Conservation (phyloP, 371 early-diverging fungal genomes). For the Coemansia sp. region DNA sequence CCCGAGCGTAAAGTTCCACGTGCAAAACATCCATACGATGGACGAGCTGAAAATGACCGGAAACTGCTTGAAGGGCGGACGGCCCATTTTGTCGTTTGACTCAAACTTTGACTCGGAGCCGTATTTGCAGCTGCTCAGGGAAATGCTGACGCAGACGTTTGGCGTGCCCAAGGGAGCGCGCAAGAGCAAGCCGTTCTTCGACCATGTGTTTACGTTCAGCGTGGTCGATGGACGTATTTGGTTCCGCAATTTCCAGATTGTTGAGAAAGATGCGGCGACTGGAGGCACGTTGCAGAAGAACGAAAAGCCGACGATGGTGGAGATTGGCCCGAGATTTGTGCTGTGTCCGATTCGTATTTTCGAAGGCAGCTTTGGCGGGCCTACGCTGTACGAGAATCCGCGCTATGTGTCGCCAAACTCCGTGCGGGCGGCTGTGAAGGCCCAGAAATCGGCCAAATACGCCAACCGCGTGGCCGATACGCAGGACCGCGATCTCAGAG, state of each 20-base stretch:
- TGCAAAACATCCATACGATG: constrained; percentile 97
- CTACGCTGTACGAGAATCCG: constrained; percentile 86
- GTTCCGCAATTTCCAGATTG: constrained; percentile 94
- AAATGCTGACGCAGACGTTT: constrained; percentile 82
- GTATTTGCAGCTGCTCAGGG: constrained; percentile 83
- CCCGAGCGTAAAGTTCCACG: constrained; percentile 91
- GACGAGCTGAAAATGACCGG: constrained; percentile 97
- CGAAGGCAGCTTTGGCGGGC: constrained; percentile 91
- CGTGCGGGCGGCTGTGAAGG: constrained; percentile 42
- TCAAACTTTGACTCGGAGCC: constrained; percentile 80
- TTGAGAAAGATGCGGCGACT: constrained; percentile 47
- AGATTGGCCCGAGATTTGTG: constrained; percentile 97
- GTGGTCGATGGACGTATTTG: constrained; percentile 88
- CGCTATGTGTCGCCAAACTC: constrained; percentile 76
- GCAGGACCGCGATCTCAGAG: constrained; percentile 27
- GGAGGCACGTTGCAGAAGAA: constrained; percentile 55
- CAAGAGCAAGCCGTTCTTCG: constrained; percentile 92
- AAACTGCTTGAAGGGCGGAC: constrained; percentile 94
- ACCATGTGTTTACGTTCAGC: constrained; percentile 89
- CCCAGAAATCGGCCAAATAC: constrained; percentile 43
- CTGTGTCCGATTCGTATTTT: constrained; percentile 90
- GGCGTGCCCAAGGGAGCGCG: constrained; percentile 85
- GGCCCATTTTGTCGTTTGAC: constrained; percentile 93
- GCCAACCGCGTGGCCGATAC: constrained; percentile 30
- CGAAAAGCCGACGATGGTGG: constrained; percentile 78